These are phyloP conservation scores for Plantago lanceolata DNA, from an alignment of 305 asterid species.

Conservation along the genomic window DNA sequence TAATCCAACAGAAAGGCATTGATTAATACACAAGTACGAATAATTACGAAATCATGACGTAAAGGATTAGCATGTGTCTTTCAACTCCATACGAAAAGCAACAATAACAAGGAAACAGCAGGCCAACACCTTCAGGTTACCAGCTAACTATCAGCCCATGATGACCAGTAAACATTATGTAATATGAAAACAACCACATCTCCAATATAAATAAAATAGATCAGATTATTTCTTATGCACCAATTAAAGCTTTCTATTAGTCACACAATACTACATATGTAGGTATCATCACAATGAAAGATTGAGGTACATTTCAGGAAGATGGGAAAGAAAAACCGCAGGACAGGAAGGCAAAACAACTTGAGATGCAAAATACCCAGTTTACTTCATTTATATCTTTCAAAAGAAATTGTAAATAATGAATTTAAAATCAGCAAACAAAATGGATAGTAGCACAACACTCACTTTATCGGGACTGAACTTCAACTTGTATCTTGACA, in stretches of 20 bases:
- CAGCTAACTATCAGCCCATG: neutral
- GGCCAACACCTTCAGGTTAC: neutral
- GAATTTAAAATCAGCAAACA: neutral
- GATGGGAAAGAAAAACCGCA: neutral
- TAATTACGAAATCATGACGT: neutral
- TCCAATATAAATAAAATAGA: neutral
- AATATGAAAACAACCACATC: neutral
- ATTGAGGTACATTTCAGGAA: too few relatives aligned
- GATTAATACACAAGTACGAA: neutral
- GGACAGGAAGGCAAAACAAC: neutral
- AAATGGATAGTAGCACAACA: neutral
- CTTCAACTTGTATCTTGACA: conserved; percentile 76
- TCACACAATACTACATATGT: too few relatives aligned
- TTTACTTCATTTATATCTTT: too few relatives aligned
- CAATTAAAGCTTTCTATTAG: too few relatives aligned
- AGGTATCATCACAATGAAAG: too few relatives aligned
- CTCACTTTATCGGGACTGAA: conserved; percentile 89
- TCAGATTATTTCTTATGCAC: neutral
- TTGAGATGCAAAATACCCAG: too few relatives aligned
- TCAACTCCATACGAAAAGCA: neutral
- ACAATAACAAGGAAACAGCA: too few relatives aligned
- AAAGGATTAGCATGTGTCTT: neutral
- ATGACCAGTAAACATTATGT: neutral
- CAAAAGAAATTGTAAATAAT: too few relatives aligned
- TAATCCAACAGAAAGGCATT: conserved; percentile 14